These are phyloP conservation scores for Knufia petricola DNA, from an alignment of 2,329 filamentous ascomycete genomes.

Conservation along the genomic window DNA sequence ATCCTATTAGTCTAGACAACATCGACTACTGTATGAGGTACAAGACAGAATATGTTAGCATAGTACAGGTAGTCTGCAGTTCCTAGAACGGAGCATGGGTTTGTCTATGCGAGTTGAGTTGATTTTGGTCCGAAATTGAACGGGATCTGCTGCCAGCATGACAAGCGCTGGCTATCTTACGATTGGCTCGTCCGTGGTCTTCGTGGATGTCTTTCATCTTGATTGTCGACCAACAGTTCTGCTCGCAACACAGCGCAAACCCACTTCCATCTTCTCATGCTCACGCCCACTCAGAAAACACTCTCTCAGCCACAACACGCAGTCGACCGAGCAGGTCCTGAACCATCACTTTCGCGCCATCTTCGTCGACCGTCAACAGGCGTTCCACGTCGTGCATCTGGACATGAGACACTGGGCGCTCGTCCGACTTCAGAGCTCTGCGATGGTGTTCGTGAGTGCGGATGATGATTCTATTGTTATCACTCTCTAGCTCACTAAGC, in stretches of 20 bases:
- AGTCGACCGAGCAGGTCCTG: background rate
- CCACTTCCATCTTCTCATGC: too few relatives aligned
- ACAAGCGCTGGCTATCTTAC: too few relatives aligned
- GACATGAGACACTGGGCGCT: background rate
- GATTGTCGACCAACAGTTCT: too few relatives aligned
- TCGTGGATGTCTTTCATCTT: background rate
- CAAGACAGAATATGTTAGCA: background rate
- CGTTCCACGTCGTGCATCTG: conserved; percentile 4
- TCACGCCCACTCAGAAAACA: background rate
- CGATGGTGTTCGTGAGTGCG: background rate
- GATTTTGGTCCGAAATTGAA: too few relatives aligned
- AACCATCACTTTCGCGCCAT: background rate
- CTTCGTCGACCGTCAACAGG: background rate
- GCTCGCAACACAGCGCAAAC: too few relatives aligned
- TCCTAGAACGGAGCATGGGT: background rate
- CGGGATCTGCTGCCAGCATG: too few relatives aligned
- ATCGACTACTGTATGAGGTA: background rate
- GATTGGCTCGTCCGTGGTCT: too few relatives aligned
- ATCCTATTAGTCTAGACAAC: background rate
- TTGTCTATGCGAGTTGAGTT: background rate
- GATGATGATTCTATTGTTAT: background rate
- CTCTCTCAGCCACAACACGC: background rate
- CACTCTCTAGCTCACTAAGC: background rate
- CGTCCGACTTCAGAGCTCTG: background rate
- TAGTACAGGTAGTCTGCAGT: background rate